These are phyloP conservation scores for Pichia sp. DNA, from an alignment of 1,139 yeast genomes.

Conservation along the genomic window DNA sequence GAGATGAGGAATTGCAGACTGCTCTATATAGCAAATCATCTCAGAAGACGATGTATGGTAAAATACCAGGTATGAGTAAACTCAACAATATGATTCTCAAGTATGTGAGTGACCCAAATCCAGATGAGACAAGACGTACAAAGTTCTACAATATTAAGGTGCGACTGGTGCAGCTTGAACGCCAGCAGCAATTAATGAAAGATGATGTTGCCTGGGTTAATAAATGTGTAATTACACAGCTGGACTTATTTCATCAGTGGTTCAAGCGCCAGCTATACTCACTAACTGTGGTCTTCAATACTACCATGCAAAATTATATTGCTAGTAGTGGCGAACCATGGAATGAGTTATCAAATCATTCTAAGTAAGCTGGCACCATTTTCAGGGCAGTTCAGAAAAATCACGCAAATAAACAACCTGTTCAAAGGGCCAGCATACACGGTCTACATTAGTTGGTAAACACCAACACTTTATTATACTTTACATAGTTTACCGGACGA, in stretches of 20 bases:
- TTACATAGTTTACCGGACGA: not conserved
- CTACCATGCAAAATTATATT: slow-evolving; percentile 19
- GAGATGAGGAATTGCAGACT: slow-evolving; percentile 31
- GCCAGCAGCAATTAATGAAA: slow-evolving; percentile 42
- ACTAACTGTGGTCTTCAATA: slow-evolving; percentile 20
- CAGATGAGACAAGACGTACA: slow-evolving; percentile 47
- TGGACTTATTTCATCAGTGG: slow-evolving; percentile 25
- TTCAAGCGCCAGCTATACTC: slow-evolving; percentile 20
- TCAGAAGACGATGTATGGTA: slow-evolving; percentile 23
- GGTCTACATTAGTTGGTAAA: not conserved
- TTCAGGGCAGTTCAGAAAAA: too few relatives aligned
- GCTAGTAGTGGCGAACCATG: slow-evolving; percentile 21
- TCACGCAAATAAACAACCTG: too few relatives aligned
- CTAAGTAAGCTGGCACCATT: too few relatives aligned
- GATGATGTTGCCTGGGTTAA: slow-evolving; percentile 41
- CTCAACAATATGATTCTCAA: slow-evolving; percentile 47
- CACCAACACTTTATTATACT: not conserved
- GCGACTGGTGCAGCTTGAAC: slow-evolving; percentile 38
- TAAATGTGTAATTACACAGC: slow-evolving; percentile 28
- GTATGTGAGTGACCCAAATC: slow-evolving; percentile 47
- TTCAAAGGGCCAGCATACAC: not conserved
- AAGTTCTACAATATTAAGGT: slow-evolving; percentile 35
- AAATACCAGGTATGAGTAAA: slow-evolving; percentile 39
- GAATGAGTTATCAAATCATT: slow-evolving; percentile 6
- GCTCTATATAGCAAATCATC: slow-evolving; percentile 26